Evolutionary conservation across 257 asterid species (phyloP).

Genomic region (Solanum sitiens): DNA sequence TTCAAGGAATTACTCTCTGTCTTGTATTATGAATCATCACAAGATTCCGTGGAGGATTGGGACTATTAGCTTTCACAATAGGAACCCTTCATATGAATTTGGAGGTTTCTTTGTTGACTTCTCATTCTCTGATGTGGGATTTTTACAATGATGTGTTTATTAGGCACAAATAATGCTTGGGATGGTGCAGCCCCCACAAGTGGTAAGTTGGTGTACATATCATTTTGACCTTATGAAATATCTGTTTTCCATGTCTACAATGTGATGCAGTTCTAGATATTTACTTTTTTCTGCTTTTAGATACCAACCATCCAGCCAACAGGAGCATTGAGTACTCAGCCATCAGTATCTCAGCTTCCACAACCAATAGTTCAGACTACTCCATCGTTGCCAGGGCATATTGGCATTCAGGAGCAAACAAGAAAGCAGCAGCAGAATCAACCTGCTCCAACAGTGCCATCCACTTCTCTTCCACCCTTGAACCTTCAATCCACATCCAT

Average conservation of each 20-base stretch:
- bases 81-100: background rate
- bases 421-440: slow-evolving; percentile 58
- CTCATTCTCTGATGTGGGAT: slow-evolving; percentile 6
- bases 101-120: background rate
- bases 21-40: background rate
- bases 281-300: slow-evolving; percentile 18
- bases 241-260: background rate
- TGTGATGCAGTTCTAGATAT: slow-evolving; percentile 2
- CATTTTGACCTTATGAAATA: background rate
- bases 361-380: slow-evolving; percentile 37
- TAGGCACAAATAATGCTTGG: slow-evolving; percentile 98
- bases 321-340: slow-evolving; percentile 45
- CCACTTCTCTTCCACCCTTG: slow-evolving; percentile 35
- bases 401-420: slow-evolving; percentile 42
- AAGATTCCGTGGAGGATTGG: background rate
- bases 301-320: slow-evolving; percentile 38
- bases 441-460: slow-evolving; percentile 19
- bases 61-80: background rate
- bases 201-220: slow-evolving; percentile 32
- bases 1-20: background rate
- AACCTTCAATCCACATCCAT: slow-evolving; percentile 41
- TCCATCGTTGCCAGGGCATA: slow-evolving; percentile 37
- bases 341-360: slow-evolving; percentile 32
- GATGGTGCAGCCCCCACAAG: slow-evolving; percentile 80
- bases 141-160: background rate